These are phyloP conservation scores for Primulina tabacum DNA, from an alignment of 257 asterid genomes.

Conservation along the genomic window DNA sequence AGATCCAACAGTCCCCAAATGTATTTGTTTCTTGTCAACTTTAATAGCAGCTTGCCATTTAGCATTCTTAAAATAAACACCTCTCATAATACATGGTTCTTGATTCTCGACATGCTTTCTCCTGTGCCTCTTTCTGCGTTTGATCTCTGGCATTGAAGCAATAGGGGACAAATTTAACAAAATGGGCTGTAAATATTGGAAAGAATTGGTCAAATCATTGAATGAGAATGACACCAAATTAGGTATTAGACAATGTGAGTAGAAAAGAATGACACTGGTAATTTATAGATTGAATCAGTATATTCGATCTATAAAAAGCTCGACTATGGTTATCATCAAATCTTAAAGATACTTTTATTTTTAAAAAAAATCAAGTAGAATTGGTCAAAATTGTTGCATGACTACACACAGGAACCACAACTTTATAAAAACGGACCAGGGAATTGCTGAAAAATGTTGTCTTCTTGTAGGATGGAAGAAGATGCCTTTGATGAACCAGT, in stretches of 20 bases:
- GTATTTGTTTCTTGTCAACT: slow-evolving; percentile 95
- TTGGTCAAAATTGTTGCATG: neutral
- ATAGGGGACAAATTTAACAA: neutral
- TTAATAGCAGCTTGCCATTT: slow-evolving; percentile 99
- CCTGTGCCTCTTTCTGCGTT: slow-evolving; percentile 80
- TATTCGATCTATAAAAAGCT: neutral
- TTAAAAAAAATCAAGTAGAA: neutral
- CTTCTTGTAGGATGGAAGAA: slow-evolving; percentile 43
- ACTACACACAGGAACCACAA: neutral
- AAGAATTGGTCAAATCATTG: neutral
- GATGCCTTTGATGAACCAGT: slow-evolving; percentile 48
- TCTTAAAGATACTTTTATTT: too few species aligned
- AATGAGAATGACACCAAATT: neutral
- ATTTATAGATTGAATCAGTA: neutral
- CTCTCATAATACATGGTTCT: slow-evolving; percentile 79
- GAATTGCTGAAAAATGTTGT: slow-evolving; percentile 37
- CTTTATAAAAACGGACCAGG: slow-evolving; percentile 53
- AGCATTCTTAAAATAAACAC: slow-evolving; percentile 89
- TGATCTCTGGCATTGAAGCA: slow-evolving; percentile 51
- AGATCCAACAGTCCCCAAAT: slow-evolving; percentile 89
- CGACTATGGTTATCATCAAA: neutral
- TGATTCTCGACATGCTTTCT: slow-evolving; percentile 79
- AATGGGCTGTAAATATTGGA: neutral
- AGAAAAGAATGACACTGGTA: neutral
- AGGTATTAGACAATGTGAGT: neutral